Evolutionary conservation across 305 asterid genomes (phyloP), one percentile per base, ranked within the genome.

Genomic region (Fraxinus ornus): DNA sequence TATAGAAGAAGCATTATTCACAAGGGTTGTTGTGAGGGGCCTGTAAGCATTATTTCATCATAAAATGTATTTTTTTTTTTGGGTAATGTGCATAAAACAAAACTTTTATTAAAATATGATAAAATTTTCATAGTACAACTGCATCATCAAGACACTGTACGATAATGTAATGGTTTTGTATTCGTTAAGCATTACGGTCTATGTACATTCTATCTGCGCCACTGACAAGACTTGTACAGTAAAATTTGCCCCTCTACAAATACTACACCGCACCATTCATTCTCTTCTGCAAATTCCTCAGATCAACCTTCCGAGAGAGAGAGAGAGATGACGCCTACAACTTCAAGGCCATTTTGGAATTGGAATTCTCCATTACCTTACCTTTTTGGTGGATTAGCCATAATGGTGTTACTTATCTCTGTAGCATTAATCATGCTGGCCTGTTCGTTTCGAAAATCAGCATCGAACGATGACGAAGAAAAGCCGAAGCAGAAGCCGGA

Each of bases 331-430:
- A 82, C 84, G 77, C 83, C 84, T 15, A 72, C 75, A n/a, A 13
- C 7, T 2, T 22, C 84, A 2, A 10, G 39, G 39, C 39, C 77
- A 13, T 84, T 88, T 6, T 92, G 98, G 98, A 85, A 82, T 49
- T 89, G 92, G 95, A 86, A 84, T 49, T 95, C 98, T 17, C 98
- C 98, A 44, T 73, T 95, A 79, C 98, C 98, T 0, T 95, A 93
- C 83, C 90, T 95, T 0, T 92, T 93, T 32, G 84, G 88, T 0
- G 89, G 97, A 83, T 80, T 95, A 26, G 91, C 89, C 1, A 21
- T 88, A 32, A 86, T 91, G 91, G 7, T 93, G 3, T 10, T 84
- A 1, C 78, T 93, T 5, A 95, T 95, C 22, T 39, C 83, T 0
- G 12, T 84, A 5, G 92, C 98, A 36, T 76, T 95, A 76, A 78